Percentiles rank a stretch among this genome's conserved stretches.
phyloP scores from a whole-genome alignment of 2,329 filamentous ascomycete genomes.

The Penicillium griseofulvum region DNA sequence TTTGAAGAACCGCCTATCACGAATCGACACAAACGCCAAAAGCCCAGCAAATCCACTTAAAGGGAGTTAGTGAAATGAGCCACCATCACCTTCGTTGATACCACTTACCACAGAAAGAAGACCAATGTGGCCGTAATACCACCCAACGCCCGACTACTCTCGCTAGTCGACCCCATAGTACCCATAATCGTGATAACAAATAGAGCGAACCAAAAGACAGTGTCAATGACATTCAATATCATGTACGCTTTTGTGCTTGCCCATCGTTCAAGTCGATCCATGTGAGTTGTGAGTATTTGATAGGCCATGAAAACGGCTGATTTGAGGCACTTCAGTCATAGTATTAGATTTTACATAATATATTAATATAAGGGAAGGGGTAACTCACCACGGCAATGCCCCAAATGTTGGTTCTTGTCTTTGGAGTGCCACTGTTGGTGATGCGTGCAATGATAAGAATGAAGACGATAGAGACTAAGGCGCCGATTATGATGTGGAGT shows the following conservation, averaged over 20 bases:
- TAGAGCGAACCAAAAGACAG: constrained; percentile 25
- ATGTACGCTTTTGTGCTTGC: constrained; percentile 22
- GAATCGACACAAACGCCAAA: neutral
- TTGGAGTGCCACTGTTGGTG: neutral
- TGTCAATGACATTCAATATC: constrained; percentile 24
- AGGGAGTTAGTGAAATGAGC: neutral
- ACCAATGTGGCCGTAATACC: constrained; percentile 16
- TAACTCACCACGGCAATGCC: constrained; percentile 5
- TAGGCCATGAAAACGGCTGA: constrained; percentile 25
- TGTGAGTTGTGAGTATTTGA: constrained; percentile 19
- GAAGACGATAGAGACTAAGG: neutral
- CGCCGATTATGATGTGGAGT: neutral
- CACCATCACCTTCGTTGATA: too few species aligned
- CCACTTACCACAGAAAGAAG: constrained; percentile 17
- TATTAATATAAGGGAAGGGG: neutral
- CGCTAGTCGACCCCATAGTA: constrained; percentile 4
- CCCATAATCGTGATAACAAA: constrained; percentile 25
- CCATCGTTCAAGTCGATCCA: constrained; percentile 20
- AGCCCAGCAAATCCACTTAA: neutral
- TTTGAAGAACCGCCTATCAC: neutral
- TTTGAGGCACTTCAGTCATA: constrained; percentile 19
- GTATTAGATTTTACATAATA: neutral
- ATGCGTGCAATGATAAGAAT: neutral
- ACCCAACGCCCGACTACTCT: constrained; percentile 19
- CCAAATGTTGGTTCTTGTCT: neutral